These are phyloP conservation scores for Suillus subluteus DNA, from an alignment of 768 basidiomycete genomes.

Conservation along the genomic window DNA sequence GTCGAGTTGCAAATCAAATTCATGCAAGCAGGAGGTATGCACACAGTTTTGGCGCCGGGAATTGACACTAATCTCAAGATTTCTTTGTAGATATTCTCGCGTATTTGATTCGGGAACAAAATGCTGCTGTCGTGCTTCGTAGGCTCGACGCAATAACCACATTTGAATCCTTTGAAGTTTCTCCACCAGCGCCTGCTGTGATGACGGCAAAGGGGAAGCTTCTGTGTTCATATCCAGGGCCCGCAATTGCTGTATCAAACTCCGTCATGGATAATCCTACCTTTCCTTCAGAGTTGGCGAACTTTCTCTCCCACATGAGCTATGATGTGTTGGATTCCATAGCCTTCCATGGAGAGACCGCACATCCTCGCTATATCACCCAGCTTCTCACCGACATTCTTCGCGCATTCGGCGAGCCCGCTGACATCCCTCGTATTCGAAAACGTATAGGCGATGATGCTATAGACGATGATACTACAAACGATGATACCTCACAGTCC, in stretches of 20 bases:
- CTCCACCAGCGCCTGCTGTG: constrained; percentile 15
- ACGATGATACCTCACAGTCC: not conserved
- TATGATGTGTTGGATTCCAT: constrained; percentile 14
- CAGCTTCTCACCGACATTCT: constrained; percentile 29
- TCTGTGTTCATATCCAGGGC: constrained; percentile 27
- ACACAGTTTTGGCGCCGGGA: not conserved
- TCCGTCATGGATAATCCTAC: constrained; percentile 16
- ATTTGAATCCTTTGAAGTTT: constrained; percentile 32
- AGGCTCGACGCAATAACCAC: constrained; percentile 7
- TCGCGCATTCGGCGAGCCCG: constrained; percentile 13
- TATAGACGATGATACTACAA: too few relatives aligned
- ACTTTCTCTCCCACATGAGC: constrained; percentile 24
- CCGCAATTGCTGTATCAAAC: constrained; percentile 16
- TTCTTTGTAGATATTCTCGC: constrained; percentile 20
- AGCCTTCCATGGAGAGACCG: not conserved
- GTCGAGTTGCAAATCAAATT: constrained; percentile 15
- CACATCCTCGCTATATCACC: constrained; percentile 28
- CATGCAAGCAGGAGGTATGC: constrained; percentile 22
- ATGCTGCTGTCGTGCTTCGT: constrained; percentile 26
- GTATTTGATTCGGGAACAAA: constrained; percentile 26
- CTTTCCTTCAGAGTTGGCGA: constrained; percentile 21
- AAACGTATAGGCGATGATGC: constrained; percentile 31
- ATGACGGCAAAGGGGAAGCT: constrained; percentile 27
- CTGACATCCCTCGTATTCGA: constrained; percentile 21
- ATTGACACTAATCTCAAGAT: not conserved